Conservation (phyloP, 345 rosid species). For the Eucalyptus cloeziana region DNA sequence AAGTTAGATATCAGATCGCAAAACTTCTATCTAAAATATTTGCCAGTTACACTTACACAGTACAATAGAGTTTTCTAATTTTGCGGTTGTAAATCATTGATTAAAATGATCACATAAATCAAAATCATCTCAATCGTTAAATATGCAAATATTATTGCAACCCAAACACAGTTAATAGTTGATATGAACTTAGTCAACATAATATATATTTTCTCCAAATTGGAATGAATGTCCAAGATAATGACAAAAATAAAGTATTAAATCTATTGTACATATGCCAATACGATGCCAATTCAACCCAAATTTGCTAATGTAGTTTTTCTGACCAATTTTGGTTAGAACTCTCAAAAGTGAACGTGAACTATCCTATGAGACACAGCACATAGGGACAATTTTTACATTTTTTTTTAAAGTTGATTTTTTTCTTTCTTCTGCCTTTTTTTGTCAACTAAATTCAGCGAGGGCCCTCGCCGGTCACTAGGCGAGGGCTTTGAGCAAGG, state of each 20-base stretch:
- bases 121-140: background rate
- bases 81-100: background rate
- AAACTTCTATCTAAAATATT: background rate
- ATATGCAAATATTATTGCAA: background rate
- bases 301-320: too few species aligned
- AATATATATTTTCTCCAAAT: background rate
- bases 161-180: background rate
- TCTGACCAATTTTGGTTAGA: fast-evolving
- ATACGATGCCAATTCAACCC: background rate
- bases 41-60: background rate
- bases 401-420: too few species aligned
- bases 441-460: too few species aligned
- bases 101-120: background rate
- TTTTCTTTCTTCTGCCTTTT: too few species aligned
- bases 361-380: fast-evolving
- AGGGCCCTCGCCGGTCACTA: background rate
- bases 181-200: background rate
- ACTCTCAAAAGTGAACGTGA: fast-evolving
- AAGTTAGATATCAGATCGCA: background rate
- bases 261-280: too few species aligned
- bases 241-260: background rate
- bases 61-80: background rate
- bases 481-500: background rate
- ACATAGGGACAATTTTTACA: too few species aligned
- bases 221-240: background rate